Evolutionary conservation across 2,329 filamentous ascomycete species (phyloP).

Genomic region (Arthrobotrys conoides): DNA sequence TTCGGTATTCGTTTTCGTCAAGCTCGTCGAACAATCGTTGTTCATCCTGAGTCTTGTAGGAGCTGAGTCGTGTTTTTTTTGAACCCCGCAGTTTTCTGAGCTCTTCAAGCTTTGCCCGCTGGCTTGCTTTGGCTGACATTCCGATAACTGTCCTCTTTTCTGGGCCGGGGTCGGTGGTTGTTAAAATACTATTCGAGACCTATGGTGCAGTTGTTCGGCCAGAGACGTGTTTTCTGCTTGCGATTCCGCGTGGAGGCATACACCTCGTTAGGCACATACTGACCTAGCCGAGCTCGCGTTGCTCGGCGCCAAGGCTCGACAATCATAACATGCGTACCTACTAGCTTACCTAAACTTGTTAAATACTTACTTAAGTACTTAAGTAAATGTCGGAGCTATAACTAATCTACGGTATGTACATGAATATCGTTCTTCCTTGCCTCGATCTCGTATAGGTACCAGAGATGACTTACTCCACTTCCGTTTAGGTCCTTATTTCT

Average conservation of each 20-base stretch:
- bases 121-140: conserved; percentile 47
- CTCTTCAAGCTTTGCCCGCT: conserved; percentile 76
- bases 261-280: too few species aligned
- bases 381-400: too few species aligned
- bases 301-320: background rate
- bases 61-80: conserved; percentile 90
- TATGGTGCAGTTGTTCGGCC: background rate
- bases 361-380: too few species aligned
- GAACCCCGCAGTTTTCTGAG: conserved; percentile 85
- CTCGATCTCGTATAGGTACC: conserved; percentile 6
- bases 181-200: background rate
- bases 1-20: conserved; percentile 97
- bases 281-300: conserved; percentile 2
- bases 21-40: conserved; percentile 93
- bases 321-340: too few species aligned
- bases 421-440: background rate
- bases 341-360: too few species aligned
- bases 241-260: background rate
- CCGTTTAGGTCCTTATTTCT: too few species aligned
- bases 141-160: background rate
- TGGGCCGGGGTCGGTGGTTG: background rate
- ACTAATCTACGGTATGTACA: too few species aligned
- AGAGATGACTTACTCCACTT: background rate
- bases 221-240: background rate
- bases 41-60: conserved; percentile 87